Evolutionary conservation across 805 yeast genomes (phyloP).

Genomic region (Metschnikowia koreensis): DNA sequence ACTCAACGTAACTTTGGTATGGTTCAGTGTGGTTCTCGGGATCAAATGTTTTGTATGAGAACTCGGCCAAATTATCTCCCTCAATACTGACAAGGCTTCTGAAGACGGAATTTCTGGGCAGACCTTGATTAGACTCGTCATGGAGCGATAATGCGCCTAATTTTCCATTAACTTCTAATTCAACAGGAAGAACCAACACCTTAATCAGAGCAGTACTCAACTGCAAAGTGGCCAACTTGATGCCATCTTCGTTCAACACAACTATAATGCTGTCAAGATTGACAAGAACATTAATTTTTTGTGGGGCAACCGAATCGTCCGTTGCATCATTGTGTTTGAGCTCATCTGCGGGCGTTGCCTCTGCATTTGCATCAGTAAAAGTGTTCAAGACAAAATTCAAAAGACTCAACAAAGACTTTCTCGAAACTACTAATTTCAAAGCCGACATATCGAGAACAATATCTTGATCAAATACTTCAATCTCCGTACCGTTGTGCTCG

Average conservation of each 20-base stretch:
- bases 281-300: constrained; percentile 67
- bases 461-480: constrained; percentile 76
- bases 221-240: constrained; percentile 74
- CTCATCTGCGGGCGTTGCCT: constrained; percentile 61
- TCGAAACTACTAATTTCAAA: constrained; percentile 67
- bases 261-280: constrained; percentile 70
- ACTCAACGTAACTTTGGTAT: constrained; percentile 56
- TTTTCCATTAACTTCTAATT: constrained; percentile 65
- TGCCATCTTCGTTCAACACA: constrained; percentile 78
- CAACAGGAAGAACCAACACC: constrained; percentile 69
- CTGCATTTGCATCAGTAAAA: constrained; percentile 78
- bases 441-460: constrained; percentile 74
- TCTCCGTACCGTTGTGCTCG: constrained; percentile 47
- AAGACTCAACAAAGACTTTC: constrained; percentile 74
- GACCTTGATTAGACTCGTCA: constrained; percentile 71
- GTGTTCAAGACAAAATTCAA: constrained; percentile 82
- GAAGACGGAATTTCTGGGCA: constrained; percentile 55
- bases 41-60: constrained; percentile 81
- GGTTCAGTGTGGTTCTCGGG: constrained; percentile 42
- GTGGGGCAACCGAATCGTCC: constrained; percentile 60
- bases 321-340: constrained; percentile 65
- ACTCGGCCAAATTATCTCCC: constrained; percentile 77
- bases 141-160: constrained; percentile 76
- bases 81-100: constrained; percentile 74
- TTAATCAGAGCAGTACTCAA: constrained; percentile 70